Base-by-base conservation (phyloP, 2,329 filamentous ascomycete genomes). In the Diaporthe citriasiana region DNA sequence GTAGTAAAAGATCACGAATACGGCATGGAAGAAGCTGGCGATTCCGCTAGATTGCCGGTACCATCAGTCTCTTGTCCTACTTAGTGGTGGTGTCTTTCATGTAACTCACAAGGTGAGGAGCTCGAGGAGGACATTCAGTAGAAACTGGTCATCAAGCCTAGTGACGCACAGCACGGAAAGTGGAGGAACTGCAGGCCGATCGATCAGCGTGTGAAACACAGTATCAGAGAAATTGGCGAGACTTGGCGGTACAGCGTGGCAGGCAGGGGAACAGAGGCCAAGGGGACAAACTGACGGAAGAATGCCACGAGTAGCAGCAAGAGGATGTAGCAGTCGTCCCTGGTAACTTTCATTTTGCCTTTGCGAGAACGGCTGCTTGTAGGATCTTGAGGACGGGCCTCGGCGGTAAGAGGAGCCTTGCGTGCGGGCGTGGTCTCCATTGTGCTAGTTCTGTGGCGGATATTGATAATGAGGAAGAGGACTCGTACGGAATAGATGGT, bases 101-200 rank as follows among this genome's bases (percentile, higher is more conserved):
- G 22, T 25, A 9, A 70, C 72, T 65, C 57, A 73, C 72, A 40
- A 89, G 87, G 91, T 91, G 30, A 93, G 86, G 47, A 93, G 78
- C 0, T 91, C 93, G 76, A 94, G 83, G 77, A 88, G 86, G 77
- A 93, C 88, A 81, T 93, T 93, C 82, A 93, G 89, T 63, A 90
- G 85, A 40, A 93, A 82, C 78, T 93, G 91, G 78, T 83, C 81
- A 53, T 91, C 91, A 79, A 91, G 93, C 78, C 92, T 92, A 72
- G 91, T 88, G 70, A 93, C 87, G 63, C 88, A 83, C 80, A 87
- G 91, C 60, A 92, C 91, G 60, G 91, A 91, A 72, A 91, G 80
- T 15, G 92, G 92, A 71, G 92, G 92, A 71, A 93, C 92, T 94
- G 13, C 38, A 9, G 8, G 30, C 45, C 19, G 13, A 38, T 51